Conservation (phyloP, 2,329 filamentous ascomycete species). For the Volutella citrinella region DNA sequence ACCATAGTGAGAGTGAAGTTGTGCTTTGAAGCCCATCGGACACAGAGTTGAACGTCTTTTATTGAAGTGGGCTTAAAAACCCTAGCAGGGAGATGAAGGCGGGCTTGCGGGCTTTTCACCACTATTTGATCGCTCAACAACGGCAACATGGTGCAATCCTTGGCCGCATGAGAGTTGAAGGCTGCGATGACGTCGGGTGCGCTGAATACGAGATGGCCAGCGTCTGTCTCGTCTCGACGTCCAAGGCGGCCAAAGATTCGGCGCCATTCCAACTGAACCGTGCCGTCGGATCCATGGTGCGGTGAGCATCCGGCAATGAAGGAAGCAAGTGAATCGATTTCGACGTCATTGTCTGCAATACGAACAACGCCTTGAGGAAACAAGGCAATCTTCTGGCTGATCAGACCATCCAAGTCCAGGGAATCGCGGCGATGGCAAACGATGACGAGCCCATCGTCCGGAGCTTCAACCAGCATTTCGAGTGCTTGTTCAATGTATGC, state of each 20-base stretch:
- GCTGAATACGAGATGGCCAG: slow-evolving; percentile 44
- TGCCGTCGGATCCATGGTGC: slow-evolving; percentile 27
- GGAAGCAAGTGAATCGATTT: slow-evolving; percentile 48
- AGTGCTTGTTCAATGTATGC: slow-evolving; percentile 45
- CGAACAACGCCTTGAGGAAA: slow-evolving; percentile 43
- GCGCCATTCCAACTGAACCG: slow-evolving; percentile 43
- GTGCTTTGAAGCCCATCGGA: slow-evolving; percentile 53
- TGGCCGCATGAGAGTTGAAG: slow-evolving; percentile 46
- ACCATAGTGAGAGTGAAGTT: slow-evolving; percentile 45
- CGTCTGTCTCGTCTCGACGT: slow-evolving; percentile 32
- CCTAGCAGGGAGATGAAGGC: slow-evolving; percentile 38
- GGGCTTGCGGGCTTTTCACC: slow-evolving; percentile 53
- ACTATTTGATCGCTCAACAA: slow-evolving; percentile 18
- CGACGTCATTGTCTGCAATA: slow-evolving; percentile 42
- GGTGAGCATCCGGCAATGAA: slow-evolving; percentile 49
- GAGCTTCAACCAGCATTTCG: slow-evolving; percentile 40
- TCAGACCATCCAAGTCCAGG: slow-evolving; percentile 45
- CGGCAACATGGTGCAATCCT: slow-evolving; percentile 37
- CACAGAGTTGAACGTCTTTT: slow-evolving; percentile 50
- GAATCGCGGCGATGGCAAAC: slow-evolving; percentile 53
- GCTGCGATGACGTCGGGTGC: slow-evolving; percentile 47
- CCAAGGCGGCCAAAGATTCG: slow-evolving; percentile 48
- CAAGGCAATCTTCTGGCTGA: slow-evolving; percentile 43
- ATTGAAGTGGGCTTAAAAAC: slow-evolving; percentile 45
- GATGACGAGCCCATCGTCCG: slow-evolving; percentile 42